Base-by-base conservation (phyloP, 1,139 yeast species). In the Lodderomyces pseudojiufengensis region DNA sequence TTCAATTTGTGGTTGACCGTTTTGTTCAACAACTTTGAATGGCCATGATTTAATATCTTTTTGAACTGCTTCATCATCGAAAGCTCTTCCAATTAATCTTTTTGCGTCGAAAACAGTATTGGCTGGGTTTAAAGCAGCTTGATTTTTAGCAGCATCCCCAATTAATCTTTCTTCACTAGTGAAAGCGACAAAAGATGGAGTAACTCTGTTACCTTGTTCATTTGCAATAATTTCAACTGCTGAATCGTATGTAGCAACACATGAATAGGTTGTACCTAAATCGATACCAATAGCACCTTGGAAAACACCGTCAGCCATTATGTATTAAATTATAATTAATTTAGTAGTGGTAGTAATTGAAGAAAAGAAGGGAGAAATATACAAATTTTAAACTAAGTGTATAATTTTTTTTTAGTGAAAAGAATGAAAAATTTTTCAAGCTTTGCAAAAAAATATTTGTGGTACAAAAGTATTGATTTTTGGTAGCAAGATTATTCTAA, bases 231-330 rank as follows among this genome's bases (percentile, higher is more conserved):
- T 88, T 72, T 87, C 97, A 55, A 81, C 62, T 50, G 84, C 88
- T 76, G 80, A 84, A 75, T 77, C 95, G 76, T 77, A 86, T 73
- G 87, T 85, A 61, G 97, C 97, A 55, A 88, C 97, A 84, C 97
- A 88, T 50, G 97, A 88, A 85, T 90, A 86, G 55, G 95, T 86
- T 61, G 97, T 88, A 81, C 97, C 97, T 76, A 87, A 84, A 84
- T 87, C 96, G 87, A 90, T 90, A 78, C 98, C 97, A 77, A 90
- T 88, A 76, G 97, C 97, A 82, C 95, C 95, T 82, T 90, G 95
- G 85, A 85, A 90, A 78, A 90, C 95, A 84, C 96, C 96, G 82
- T 90, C 97, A 82, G 90, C 86, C 90, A 83, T 83, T 68, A 68
- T 77, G 33, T 27, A n/a, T n/a, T n/a, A n/a, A n/a, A n/a, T 41